These are phyloP conservation scores for Melanomma pulvis-pyrius DNA, from an alignment of 495 filamentous ascomycete species.

Conservation along the genomic window DNA sequence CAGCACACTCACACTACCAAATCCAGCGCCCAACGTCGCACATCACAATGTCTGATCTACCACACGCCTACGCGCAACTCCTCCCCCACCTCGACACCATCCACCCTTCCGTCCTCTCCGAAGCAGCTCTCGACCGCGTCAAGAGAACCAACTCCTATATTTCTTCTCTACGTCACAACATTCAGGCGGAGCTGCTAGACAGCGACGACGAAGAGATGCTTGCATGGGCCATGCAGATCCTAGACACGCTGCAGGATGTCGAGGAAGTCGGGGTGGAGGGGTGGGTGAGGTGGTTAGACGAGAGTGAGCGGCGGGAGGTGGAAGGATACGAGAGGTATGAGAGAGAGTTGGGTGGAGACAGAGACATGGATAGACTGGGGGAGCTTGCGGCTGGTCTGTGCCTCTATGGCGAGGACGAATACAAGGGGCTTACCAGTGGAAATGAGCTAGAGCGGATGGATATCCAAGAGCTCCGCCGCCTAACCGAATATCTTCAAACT, in stretches of 20 bases:
- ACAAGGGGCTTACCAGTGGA: too few species aligned
- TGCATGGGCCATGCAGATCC: neutral
- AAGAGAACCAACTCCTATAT: neutral
- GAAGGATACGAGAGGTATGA: neutral
- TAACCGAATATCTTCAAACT: too few species aligned
- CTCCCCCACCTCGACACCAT: neutral
- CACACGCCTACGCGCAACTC: too few species aligned
- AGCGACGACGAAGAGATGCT: neutral
- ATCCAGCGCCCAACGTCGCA: too few species aligned
- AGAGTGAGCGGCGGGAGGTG: neutral
- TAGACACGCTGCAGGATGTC: slow-evolving; percentile 2
- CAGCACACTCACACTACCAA: too few species aligned
- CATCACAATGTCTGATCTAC: too few species aligned
- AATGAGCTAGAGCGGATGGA: too few species aligned
- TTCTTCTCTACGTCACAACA: neutral
- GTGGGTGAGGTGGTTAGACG: neutral
- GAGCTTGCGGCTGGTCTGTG: too few species aligned
- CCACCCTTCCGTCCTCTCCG: neutral
- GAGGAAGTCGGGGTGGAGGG: slow-evolving; percentile 11
- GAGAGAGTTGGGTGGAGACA: neutral
- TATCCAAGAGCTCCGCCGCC: too few species aligned
- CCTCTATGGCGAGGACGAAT: too few species aligned
- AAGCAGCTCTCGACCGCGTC: neutral
- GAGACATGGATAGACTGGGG: neutral
- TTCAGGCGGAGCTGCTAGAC: neutral